Base-by-base conservation (phyloP, 2,329 filamentous ascomycete species). In the Cladosporium sp. region DNA sequence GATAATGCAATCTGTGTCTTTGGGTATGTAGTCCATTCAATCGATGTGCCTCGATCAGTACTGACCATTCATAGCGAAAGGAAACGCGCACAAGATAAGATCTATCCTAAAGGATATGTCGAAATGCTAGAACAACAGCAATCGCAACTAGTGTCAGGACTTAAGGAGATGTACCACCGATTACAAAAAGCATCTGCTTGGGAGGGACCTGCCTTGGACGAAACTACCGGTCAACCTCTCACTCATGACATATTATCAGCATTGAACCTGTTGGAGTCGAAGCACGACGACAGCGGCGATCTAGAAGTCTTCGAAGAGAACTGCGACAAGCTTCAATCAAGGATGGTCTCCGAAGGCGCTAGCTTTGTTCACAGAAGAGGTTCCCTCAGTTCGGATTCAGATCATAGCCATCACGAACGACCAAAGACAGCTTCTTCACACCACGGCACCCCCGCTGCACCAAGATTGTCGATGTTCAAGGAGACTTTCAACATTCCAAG, bases 41-140 rank as follows among this genome's bases (percentile, higher is more conserved):
- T 11, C 20, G 4, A 3, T 30, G 15, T 11, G 1, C 3, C 22
- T 28, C 9, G 3, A 12, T n/a, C 43, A 12, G 45, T 25, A 14
- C 51, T 59, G 17, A 62, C 52, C 20, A 12, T 25, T 43, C n/a
- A 12, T 36, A 34, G 69, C 34, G 84, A 87, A 68, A 76, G 84
- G 58, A 87, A 86, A 71, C 86, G 86, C 76, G 81, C 82, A 6
- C 83, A 86, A 66, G 84, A 87, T 72, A 87, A 86, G 71, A 81
- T 86, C 49, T 86, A 87, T 70, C 84, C 84, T n/a, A 87, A 86
- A 74, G 84, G 84, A 80, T 87, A 69, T 42, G 84, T 87, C 30
- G 84, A 87, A 70, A 85, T 86, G 83, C 79, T 87, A 51, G 84
- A 87, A 67, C 83, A 85, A 67, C 84, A 87, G 75, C 84, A 87